Evolutionary conservation across 1,284 basidiomycete genomes (phyloP).

Genomic region (Violaceomyces palustris): DNA sequence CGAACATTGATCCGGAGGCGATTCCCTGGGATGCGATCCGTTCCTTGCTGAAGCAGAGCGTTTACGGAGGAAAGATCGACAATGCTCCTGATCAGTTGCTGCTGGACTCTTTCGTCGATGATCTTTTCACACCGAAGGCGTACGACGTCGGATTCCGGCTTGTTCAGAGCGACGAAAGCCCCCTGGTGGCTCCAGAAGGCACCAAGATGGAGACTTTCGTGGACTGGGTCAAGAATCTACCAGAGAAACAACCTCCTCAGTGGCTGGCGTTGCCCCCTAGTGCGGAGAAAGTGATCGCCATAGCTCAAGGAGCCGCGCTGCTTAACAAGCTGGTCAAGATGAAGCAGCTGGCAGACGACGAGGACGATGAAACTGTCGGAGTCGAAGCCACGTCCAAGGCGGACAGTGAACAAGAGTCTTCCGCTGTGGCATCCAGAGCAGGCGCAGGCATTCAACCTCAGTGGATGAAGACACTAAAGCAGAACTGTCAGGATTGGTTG

Average conservation of each 20-base stretch:
- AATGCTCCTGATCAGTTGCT: slow-evolving; percentile 43
- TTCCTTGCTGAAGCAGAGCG: slow-evolving; percentile 42
- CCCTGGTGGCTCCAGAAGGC: slow-evolving; percentile 45
- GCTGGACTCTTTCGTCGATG: slow-evolving; percentile 49
- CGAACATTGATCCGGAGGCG: slow-evolving; percentile 44
- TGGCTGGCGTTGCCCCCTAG: slow-evolving; percentile 49
- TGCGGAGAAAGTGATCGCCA: slow-evolving; percentile 48
- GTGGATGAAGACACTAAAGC: not conserved
- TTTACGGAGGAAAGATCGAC: slow-evolving; percentile 52
- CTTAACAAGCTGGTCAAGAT: slow-evolving; percentile 45
- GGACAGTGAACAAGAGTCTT: too few species aligned
- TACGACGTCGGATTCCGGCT: slow-evolving; percentile 45
- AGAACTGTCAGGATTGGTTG: not conserved
- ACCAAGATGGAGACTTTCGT: slow-evolving; percentile 47
- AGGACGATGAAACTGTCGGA: slow-evolving; percentile 24
- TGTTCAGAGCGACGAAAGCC: slow-evolving; percentile 32
- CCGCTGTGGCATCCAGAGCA: too few species aligned
- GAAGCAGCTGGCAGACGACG: slow-evolving; percentile 44
- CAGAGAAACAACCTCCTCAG: slow-evolving; percentile 50
- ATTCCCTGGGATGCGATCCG: slow-evolving; percentile 50
- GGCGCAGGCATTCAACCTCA: too few species aligned
- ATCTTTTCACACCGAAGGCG: slow-evolving; percentile 43
- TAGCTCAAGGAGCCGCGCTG: slow-evolving; percentile 32
- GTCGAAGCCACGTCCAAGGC: not conserved
- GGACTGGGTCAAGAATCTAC: slow-evolving; percentile 43